These are phyloP conservation scores for Xylaria castorea DNA, from an alignment of 495 filamentous ascomycete species.

Conservation along the genomic window DNA sequence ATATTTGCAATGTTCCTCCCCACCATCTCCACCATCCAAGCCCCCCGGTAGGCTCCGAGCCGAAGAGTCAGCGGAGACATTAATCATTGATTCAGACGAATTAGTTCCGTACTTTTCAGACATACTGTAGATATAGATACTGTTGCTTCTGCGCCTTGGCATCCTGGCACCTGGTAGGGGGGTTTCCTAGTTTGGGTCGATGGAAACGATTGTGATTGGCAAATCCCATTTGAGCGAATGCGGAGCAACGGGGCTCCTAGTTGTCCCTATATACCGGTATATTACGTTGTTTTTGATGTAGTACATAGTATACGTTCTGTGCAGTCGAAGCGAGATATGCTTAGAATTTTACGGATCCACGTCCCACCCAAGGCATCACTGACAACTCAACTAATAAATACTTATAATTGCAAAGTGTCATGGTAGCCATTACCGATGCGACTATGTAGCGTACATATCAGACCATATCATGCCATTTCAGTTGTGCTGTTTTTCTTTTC, in stretches of 20 bases:
- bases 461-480: slow-evolving; percentile 7
- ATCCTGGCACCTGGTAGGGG: not conserved
- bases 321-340: slow-evolving; percentile 16
- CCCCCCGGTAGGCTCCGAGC: slow-evolving; percentile 2
- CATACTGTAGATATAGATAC: not conserved
- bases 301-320: not conserved
- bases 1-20: slow-evolving; percentile 15
- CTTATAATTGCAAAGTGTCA: slow-evolving; percentile 4
- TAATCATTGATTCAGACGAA: not conserved
- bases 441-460: slow-evolving; percentile 5
- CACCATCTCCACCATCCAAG: slow-evolving; percentile 16
- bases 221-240: not conserved
- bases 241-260: slow-evolving; percentile 6
- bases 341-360: not conserved
- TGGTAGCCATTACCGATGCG: not conserved
- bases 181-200: slow-evolving; percentile 7
- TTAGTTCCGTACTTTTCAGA: not conserved
- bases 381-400: slow-evolving; percentile 5
- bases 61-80: not conserved
- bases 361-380: not conserved
- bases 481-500: not conserved
- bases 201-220: slow-evolving; percentile 8
- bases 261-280: not conserved
- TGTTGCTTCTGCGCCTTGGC: slow-evolving; percentile 16
- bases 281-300: not conserved